Base-by-base conservation (phyloP, 768 basidiomycete species). In the Xerocomellus chrysenteron region DNA sequence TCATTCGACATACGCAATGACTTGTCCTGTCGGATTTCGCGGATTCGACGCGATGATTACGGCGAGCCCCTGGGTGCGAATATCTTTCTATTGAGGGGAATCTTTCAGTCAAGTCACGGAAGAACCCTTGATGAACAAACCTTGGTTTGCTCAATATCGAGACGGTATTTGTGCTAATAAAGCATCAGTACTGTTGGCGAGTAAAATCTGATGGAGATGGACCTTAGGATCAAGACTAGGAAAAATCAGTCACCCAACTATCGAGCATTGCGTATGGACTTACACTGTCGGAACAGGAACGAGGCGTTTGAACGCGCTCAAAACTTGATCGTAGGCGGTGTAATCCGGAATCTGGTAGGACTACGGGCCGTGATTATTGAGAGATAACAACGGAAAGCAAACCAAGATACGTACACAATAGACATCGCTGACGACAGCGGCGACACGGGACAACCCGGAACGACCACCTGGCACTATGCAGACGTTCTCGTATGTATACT, bases 11-110 rank as follows among this genome's bases (percentile, higher is more conserved):
- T 64, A 90, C 86, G 80, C 81, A 59, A 85, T 82, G 52, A 87
- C 84, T 70, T 96, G 94, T n/a, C 95, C 94, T 1, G 95, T 97
- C 4, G 95, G 94, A 68, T 97, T 98, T 52, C 94, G 85, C n/a
- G 95, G 95, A 74, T 97, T 98, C 24, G 91, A 94, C 0, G 92
- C 90, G 43, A 95, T 76, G 54, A 96, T 81, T 48, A 95, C 92
- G 12, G 87, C 83, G 19, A 95, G 76, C 14, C 93, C 92, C 73
- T 94, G 92, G 1, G 81, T 88, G 41, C 76, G 79, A 54, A 95
- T 92, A 62, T 95, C 92, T 76, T 78, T 87, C 84, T 89, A 52
- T 61, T 21, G 44, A 41, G 44, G 17, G 28, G 17, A 12, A 50
- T 10, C 2, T 13, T 33, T 59, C 30, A 60, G 56, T 52, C 35